These are phyloP conservation scores for Alternaria triticimaculans DNA, from an alignment of 2,329 filamentous ascomycete genomes.

Conservation along the genomic window DNA sequence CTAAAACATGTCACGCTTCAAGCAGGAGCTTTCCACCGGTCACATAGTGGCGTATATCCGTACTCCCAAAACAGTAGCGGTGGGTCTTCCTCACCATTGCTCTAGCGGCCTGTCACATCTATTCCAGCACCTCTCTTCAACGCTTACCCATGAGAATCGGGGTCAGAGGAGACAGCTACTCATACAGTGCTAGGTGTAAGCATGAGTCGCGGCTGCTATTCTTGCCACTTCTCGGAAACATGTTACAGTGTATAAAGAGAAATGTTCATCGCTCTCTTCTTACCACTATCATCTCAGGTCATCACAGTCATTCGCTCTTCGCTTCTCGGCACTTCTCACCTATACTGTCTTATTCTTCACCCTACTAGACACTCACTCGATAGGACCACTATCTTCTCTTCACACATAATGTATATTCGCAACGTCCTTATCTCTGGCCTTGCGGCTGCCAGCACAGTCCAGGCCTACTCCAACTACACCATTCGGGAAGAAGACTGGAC, in stretches of 20 bases:
- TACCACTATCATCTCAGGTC: constrained; percentile 11
- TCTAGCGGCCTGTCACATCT: constrained; percentile 21
- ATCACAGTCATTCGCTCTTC: constrained; percentile 19
- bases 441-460: constrained; percentile 31
- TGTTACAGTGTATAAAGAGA: constrained; percentile 30
- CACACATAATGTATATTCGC: constrained; percentile 45
- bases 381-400: background rate
- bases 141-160: constrained; percentile 14
- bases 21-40: constrained; percentile 16
- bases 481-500: constrained; percentile 21
- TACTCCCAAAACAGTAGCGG: constrained; percentile 21
- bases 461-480: constrained; percentile 34
- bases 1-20: constrained; percentile 21
- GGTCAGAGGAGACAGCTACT: constrained; percentile 13
- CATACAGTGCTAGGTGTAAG: constrained; percentile 1
- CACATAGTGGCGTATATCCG: constrained; percentile 17
- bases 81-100: constrained; percentile 25
- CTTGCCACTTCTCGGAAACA: constrained; percentile 9
- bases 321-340: constrained; percentile 1
- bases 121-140: constrained; percentile 12
- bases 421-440: constrained; percentile 33
- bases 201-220: constrained; percentile 23
- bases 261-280: constrained; percentile 1
- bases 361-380: constrained; percentile 12
- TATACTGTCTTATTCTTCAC: constrained; percentile 1